These are phyloP conservation scores for Fusarium hostae DNA, from an alignment of 2,329 filamentous ascomycete species.

Conservation along the genomic window DNA sequence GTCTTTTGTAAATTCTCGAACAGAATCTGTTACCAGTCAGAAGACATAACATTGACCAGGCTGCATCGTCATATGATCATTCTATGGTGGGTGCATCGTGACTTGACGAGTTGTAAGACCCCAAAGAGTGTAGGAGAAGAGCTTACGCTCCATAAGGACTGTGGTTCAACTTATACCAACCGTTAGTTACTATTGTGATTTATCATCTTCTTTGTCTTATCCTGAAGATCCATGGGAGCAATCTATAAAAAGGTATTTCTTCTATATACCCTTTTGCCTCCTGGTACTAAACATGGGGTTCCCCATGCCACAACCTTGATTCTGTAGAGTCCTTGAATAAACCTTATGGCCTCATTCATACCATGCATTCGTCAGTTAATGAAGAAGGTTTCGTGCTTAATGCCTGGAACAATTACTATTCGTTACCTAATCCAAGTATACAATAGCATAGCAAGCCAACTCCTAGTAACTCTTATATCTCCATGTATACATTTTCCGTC, in stretches of 20 bases:
- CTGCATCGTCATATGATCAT: slow-evolving; percentile 12
- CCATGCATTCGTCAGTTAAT: not conserved
- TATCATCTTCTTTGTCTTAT: not conserved
- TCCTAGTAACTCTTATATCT: not conserved
- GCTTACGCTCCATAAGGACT: not conserved
- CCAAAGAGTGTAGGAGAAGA: not conserved
- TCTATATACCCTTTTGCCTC: not conserved
- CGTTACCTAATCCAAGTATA: not conserved
- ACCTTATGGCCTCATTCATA: not conserved
- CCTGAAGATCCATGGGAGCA: not conserved
- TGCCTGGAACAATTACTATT: not conserved
- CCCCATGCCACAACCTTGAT: not conserved
- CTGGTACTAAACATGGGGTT: not conserved
- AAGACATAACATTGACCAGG: not conserved
- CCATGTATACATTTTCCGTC: not conserved
- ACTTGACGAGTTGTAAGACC: not conserved
- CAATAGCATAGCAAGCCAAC: not conserved
- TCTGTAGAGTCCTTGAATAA: not conserved
- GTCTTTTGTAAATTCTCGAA: not conserved
- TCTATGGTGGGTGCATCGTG: not conserved
- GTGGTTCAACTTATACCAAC: not conserved
- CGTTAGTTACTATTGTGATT: not conserved
- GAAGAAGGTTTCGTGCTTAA: not conserved
- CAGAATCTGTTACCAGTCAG: not conserved
- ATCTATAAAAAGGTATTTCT: not conserved